phyloP scores from a whole-genome alignment of 768 basidiomycete genomes.

The Termitomyces sp. region DNA sequence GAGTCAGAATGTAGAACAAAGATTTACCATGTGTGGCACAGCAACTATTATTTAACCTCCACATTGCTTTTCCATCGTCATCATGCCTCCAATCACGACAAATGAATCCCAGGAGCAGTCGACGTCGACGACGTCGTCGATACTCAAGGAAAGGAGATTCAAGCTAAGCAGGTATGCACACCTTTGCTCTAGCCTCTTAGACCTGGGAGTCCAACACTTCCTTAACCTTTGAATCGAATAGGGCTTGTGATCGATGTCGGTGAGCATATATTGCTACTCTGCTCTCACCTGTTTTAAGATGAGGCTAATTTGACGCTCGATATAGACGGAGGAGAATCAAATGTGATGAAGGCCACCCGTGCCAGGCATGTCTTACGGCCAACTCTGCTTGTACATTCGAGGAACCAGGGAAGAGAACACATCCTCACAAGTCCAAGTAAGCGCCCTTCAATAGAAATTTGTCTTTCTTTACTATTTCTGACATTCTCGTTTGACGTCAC shows the following conservation, averaged over 20 bases:
- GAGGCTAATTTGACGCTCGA: slow-evolving; percentile 4
- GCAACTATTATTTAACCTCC: slow-evolving; percentile 19
- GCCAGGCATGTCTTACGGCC: slow-evolving; percentile 83
- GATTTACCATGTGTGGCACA: slow-evolving; percentile 17
- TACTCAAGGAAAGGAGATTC: slow-evolving; percentile 80
- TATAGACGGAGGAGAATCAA: slow-evolving; percentile 78
- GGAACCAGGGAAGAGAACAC: slow-evolving; percentile 81
- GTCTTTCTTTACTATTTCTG: background rate
- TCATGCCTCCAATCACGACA: slow-evolving; percentile 49
- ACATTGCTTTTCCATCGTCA: slow-evolving; percentile 31
- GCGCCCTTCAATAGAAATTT: slow-evolving; percentile 24
- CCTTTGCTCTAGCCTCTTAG: slow-evolving; percentile 3
- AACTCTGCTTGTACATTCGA: slow-evolving; percentile 84
- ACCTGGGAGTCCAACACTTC: background rate
- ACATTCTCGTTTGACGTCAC: slow-evolving; percentile 11
- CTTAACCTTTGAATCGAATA: slow-evolving; percentile 28
- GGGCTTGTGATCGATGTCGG: slow-evolving; percentile 91
- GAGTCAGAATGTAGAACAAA: slow-evolving; percentile 15
- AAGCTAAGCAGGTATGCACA: slow-evolving; percentile 76
- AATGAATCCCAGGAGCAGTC: slow-evolving; percentile 43
- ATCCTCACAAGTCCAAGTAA: slow-evolving; percentile 87
- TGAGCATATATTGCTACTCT: slow-evolving; percentile 36
- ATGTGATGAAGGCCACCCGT: slow-evolving; percentile 88
- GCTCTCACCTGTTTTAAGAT: background rate
- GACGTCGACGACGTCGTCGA: slow-evolving; percentile 38